A percentile compares a stretch with the other conserved stretches of the same genome.
These are phyloP conservation scores for Neurospora sp. DNA, from an alignment of 495 filamentous ascomycete species.

Conservation along the genomic window DNA sequence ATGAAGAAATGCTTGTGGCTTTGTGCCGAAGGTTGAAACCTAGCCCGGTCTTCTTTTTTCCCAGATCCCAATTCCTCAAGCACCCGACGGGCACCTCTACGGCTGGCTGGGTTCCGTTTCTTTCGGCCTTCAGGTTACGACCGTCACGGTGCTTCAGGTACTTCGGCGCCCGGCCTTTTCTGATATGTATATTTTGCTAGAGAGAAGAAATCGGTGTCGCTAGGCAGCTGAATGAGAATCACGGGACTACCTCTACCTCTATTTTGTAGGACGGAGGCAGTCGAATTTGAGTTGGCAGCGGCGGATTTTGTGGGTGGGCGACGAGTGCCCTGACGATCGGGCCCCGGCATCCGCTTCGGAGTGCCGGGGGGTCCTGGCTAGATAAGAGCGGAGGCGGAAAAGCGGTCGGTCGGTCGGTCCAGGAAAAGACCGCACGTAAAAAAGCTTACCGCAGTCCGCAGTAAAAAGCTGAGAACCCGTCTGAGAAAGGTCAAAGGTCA, in stretches of 20 bases:
- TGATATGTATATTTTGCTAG: background rate
- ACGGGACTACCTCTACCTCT: background rate
- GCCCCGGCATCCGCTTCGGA: background rate
- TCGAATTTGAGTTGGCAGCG: background rate
- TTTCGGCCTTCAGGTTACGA: background rate
- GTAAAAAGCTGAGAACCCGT: background rate
- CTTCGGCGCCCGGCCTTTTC: background rate
- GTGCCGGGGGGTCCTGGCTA: background rate
- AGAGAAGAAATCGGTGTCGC: background rate
- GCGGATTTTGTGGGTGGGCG: background rate
- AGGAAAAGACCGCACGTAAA: background rate
- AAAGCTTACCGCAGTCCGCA: background rate
- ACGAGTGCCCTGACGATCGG: background rate
- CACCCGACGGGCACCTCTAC: background rate
- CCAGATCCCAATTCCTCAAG: background rate
- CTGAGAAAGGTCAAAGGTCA: background rate
- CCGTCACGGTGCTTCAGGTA: background rate
- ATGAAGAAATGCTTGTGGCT: background rate
- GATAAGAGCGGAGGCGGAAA: background rate
- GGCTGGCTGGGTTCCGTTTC: background rate
- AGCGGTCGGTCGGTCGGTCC: background rate
- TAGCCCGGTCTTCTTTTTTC: background rate
- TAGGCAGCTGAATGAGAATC: background rate
- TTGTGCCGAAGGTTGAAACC: background rate
- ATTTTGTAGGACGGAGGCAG: background rate